Conservation (phyloP, 345 rosid species). For the Corchorus olitorius region DNA sequence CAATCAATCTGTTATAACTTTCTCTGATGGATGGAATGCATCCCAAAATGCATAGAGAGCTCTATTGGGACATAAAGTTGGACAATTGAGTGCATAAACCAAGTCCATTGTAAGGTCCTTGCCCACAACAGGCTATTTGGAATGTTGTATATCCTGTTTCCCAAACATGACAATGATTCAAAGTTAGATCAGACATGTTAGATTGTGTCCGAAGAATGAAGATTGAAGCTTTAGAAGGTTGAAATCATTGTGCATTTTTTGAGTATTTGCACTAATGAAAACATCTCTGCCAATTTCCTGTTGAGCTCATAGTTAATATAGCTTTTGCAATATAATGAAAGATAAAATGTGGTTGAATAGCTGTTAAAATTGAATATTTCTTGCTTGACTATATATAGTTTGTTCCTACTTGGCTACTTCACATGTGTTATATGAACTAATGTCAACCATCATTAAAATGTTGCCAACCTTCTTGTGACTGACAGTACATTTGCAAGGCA, state of each 20-base stretch:
- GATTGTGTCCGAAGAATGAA: too few species aligned
- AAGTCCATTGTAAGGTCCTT: conserved; percentile 58
- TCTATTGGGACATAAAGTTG: conserved; percentile 61
- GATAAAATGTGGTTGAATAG: too few species aligned
- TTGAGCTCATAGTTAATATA: too few species aligned
- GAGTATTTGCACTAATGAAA: too few species aligned
- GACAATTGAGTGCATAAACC: conserved; percentile 72
- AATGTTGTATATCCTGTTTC: conserved; percentile 63
- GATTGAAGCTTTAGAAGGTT: too few species aligned
- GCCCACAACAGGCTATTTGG: conserved; percentile 80
- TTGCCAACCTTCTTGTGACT: background rate
- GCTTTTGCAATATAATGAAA: too few species aligned
- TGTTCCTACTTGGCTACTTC: too few species aligned
- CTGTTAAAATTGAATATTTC: too few species aligned
- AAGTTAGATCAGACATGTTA: background rate
- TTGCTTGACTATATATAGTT: too few species aligned
- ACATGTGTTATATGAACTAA: background rate
- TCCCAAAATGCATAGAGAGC: conserved; percentile 61
- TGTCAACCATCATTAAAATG: background rate
- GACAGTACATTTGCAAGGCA: background rate
- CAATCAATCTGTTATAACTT: conserved; percentile 67
- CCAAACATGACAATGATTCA: background rate
- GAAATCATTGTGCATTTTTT: too few species aligned
- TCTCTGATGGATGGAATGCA: conserved; percentile 91
- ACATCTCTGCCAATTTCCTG: too few species aligned